Evolutionary conservation across 441 rosid species (phyloP).

Genomic region (Bocquillonia castaneifolia): DNA sequence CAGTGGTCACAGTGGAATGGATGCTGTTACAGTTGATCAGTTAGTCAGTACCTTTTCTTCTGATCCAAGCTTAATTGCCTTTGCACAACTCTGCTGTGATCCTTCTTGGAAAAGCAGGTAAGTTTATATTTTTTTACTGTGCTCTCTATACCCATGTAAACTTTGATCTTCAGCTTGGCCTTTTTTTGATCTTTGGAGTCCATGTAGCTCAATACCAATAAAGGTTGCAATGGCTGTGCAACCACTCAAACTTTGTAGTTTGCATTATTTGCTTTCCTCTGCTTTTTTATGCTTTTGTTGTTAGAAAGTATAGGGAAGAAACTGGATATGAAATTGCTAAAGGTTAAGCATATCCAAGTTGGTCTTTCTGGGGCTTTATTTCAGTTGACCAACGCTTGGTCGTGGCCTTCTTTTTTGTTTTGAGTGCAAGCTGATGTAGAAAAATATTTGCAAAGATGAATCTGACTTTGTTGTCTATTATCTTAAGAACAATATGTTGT

Average conservation of each 20-base stretch:
- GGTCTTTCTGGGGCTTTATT: neutral
- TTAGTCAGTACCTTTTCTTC: slow-evolving; percentile 93
- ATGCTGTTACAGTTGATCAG: slow-evolving; percentile 71
- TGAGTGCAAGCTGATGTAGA: neutral
- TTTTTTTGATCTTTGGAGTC: neutral
- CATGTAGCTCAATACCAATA: neutral
- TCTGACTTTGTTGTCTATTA: neutral
- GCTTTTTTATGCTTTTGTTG: neutral
- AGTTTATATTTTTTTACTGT: slow-evolving; percentile 15
- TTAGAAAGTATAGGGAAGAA: neutral
- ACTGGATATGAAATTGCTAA: neutral
- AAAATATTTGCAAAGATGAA: neutral
- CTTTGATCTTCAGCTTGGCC: neutral
- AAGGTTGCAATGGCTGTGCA: neutral
- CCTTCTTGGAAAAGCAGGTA: slow-evolving; percentile 82
- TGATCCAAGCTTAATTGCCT: slow-evolving; percentile 93
- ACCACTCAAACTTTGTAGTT: neutral
- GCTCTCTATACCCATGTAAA: neutral
- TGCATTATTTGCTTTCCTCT: neutral
- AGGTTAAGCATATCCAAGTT: neutral
- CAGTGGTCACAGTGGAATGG: slow-evolving; percentile 38
- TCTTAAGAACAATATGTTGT: neutral
- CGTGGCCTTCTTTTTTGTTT: neutral
- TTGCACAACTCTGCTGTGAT: slow-evolving; percentile 90
- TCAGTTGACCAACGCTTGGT: neutral